These are phyloP conservation scores for Gillenia trifoliata DNA, from an alignment of 306 rosid genomes.

Conservation along the genomic window DNA sequence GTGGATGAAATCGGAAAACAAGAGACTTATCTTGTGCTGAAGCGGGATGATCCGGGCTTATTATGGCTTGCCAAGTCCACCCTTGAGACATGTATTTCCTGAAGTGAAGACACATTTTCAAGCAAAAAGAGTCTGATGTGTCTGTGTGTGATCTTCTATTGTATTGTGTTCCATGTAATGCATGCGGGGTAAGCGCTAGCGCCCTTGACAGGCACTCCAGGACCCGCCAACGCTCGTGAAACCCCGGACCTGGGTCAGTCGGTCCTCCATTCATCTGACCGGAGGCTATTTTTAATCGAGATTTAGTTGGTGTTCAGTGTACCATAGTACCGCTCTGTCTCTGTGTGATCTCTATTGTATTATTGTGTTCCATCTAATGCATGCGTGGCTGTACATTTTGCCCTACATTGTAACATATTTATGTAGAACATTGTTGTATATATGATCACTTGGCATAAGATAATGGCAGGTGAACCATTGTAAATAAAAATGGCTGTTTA, in stretches of 20 bases:
- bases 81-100: constrained; percentile 46
- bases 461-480: background rate
- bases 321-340: too few relatives aligned
- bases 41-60: constrained; percentile 84
- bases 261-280: too few relatives aligned
- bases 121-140: background rate
- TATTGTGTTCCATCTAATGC: background rate
- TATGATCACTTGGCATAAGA: background rate
- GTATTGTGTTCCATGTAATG: background rate
- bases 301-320: too few relatives aligned
- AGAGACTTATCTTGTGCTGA: constrained; percentile 75
- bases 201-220: too few relatives aligned
- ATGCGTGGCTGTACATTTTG: background rate
- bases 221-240: too few relatives aligned
- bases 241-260: too few relatives aligned
- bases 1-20: constrained; percentile 60
- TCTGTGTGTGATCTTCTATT: background rate
- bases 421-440: background rate
- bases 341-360: background rate
- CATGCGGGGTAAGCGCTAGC: too few relatives aligned
- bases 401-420: background rate
- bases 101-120: background rate
- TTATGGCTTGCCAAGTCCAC: constrained; percentile 94
- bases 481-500: background rate
- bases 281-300: too few relatives aligned